phyloP scores from a whole-genome alignment of 2,329 filamentous ascomycete genomes.

The Nemania sp. region DNA sequence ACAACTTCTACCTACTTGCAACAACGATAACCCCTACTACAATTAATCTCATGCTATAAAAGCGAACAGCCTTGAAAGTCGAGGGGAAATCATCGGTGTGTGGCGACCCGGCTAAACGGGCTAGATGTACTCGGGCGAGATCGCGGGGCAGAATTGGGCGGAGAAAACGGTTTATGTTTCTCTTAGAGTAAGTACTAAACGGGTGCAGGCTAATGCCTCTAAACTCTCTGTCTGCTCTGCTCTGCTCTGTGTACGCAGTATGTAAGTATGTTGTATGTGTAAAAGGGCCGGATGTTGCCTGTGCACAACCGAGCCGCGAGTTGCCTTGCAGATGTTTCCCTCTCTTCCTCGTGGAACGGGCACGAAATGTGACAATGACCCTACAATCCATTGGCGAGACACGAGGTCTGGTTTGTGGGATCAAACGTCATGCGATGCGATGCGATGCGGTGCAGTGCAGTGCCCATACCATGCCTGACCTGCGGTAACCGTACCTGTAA shows the following conservation, averaged over 20 bases:
- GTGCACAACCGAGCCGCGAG: slow-evolving; percentile 23
- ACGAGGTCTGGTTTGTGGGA: slow-evolving; percentile 42
- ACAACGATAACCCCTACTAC: background rate
- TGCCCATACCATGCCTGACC: slow-evolving; percentile 24
- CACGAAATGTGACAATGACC: slow-evolving; percentile 21
- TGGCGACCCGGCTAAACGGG: slow-evolving; percentile 31
- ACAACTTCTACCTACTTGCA: background rate
- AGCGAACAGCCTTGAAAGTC: background rate
- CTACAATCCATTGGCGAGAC: slow-evolving; percentile 38
- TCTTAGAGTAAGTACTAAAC: slow-evolving; percentile 27
- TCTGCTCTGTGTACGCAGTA: no score
- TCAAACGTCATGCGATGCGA: slow-evolving; percentile 43
- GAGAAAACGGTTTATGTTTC: slow-evolving; percentile 24
- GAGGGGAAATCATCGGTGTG: background rate
- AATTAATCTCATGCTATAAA: background rate
- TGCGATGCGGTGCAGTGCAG: slow-evolving; percentile 28
- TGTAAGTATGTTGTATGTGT: no score
- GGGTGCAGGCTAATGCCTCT: slow-evolving; percentile 29
- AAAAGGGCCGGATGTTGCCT: slow-evolving; percentile 6
- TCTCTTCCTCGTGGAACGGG: slow-evolving; percentile 35
- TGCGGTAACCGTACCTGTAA: slow-evolving; percentile 25
- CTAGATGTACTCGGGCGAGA: slow-evolving; percentile 20
- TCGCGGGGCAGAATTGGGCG: slow-evolving; percentile 7
- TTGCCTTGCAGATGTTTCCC: slow-evolving; percentile 37
- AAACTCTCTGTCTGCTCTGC: background rate